Conservation (phyloP, 495 filamentous ascomycete species). For the Penicillium pancosmium region DNA sequence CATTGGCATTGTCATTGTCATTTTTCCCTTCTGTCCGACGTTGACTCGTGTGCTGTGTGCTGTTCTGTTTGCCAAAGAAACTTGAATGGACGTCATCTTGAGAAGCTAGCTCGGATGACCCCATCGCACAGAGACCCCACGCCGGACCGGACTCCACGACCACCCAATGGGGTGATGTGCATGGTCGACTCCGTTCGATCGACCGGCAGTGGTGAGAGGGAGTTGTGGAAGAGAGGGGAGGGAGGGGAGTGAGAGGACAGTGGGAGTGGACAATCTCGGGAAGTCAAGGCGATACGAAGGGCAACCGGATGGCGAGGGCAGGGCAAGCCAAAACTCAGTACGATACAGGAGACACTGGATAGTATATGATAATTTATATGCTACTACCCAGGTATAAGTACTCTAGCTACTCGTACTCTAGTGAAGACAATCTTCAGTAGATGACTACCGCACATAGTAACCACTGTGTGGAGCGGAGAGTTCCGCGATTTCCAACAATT, state of each 20-base stretch:
- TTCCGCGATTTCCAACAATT: neutral
- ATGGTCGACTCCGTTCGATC: neutral
- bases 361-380: neutral
- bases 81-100: neutral
- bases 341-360: neutral
- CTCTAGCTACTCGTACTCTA: neutral
- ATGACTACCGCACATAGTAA: neutral
- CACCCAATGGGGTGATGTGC: constrained; percentile 1
- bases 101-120: neutral
- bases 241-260: neutral
- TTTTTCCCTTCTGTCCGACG: neutral
- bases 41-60: neutral
- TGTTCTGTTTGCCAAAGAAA: neutral
- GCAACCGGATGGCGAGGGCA: neutral
- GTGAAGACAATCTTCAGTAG: neutral
- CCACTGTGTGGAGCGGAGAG: neutral
- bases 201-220: neutral
- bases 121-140: constrained; percentile 3
- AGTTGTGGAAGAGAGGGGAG: no score
- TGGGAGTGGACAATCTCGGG: neutral
- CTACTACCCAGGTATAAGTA: neutral
- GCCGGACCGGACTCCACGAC: neutral
- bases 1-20: neutral
- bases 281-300: neutral
- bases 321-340: neutral